Evolutionary conservation across 192 early-diverging fungal species (phyloP).

Genomic region (Coemansia brasiliensis): DNA sequence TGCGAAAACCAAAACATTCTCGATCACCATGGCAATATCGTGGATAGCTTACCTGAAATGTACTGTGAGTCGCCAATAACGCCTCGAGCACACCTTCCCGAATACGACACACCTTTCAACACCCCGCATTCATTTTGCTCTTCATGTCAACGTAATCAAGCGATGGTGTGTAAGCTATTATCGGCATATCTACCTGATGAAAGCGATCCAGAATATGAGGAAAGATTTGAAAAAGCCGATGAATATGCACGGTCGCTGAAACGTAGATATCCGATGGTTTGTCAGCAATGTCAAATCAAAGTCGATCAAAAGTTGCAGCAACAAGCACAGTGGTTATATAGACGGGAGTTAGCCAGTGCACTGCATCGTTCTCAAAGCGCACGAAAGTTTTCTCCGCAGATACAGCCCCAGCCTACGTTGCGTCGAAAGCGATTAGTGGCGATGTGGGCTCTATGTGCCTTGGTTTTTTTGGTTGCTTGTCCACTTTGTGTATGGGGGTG

Average conservation of each 20-base stretch:
- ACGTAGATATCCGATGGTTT: conserved; percentile 41
- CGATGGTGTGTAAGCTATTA: conserved; percentile 41
- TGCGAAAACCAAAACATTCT: conserved; percentile 45
- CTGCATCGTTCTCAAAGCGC: conserved; percentile 26
- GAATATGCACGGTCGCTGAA: conserved; percentile 27
- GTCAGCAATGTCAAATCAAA: conserved; percentile 28
- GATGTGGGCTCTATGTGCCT: conserved; percentile 24
- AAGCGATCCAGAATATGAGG: conserved; percentile 26
- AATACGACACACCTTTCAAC: not conserved
- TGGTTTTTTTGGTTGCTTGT: conserved; percentile 9
- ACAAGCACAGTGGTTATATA: conserved; percentile 40
- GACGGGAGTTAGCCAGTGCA: conserved; percentile 33
- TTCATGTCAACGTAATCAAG: conserved; percentile 48
- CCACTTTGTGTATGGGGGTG: conserved; percentile 17
- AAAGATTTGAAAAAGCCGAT: conserved; percentile 16
- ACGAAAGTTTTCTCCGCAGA: conserved; percentile 13
- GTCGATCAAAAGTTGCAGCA: conserved; percentile 36
- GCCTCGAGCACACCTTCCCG: not conserved
- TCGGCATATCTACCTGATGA: conserved; percentile 41
- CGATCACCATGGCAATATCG: conserved; percentile 31
- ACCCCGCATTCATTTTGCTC: conserved; percentile 26
- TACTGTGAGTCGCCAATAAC: conserved; percentile 25
- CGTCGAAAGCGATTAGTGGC: conserved; percentile 26
- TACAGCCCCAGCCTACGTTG: conserved; percentile 26
- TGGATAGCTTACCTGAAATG: conserved; percentile 37